phyloP scores from a whole-genome alignment of 2,329 filamentous ascomycete species.

The Lachnellula hyalina region DNA sequence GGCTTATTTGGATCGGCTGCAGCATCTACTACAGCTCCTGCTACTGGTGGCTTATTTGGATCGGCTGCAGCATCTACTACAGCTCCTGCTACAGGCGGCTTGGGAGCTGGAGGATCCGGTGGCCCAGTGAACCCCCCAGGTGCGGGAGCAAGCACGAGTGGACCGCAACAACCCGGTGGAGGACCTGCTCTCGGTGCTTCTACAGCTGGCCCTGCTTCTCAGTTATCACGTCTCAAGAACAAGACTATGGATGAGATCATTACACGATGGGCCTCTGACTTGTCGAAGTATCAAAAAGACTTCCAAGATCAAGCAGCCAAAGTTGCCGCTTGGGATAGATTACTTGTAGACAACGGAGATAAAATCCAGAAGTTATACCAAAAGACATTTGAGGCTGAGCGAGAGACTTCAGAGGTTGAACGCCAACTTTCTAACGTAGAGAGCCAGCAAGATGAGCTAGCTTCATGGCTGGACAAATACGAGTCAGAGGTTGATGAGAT shows the following conservation, averaged over 20 bases:
- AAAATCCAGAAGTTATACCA: conserved; percentile 93
- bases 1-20: conserved; percentile 9
- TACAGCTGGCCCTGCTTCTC: conserved; percentile 73
- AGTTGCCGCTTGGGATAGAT: conserved; percentile 81
- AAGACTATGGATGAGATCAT: conserved; percentile 99
- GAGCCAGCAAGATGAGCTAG: conserved; percentile 85
- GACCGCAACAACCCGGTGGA: conserved; percentile 7
- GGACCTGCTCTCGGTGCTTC: conserved; percentile 57
- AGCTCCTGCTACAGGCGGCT: conserved; percentile 8
- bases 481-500: conserved; percentile 88
- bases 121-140: background rate
- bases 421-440: conserved; percentile 85
- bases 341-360: conserved; percentile 87
- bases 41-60: conserved; percentile 12
- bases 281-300: conserved; percentile 94
- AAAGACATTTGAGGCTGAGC: conserved; percentile 88
- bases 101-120: conserved; percentile 8
- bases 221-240: conserved; percentile 88
- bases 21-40: conserved; percentile 10
- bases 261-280: conserved; percentile 89
- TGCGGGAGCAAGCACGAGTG: conserved; percentile 19
- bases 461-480: conserved; percentile 83
- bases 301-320: conserved; percentile 87
- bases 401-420: conserved; percentile 89
- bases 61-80: conserved; percentile 15